A percentile compares a stretch with the other conserved stretches of the same genome.
phyloP scores from a whole-genome alignment of 345 rosid genomes.

The Lepidium africanum region DNA sequence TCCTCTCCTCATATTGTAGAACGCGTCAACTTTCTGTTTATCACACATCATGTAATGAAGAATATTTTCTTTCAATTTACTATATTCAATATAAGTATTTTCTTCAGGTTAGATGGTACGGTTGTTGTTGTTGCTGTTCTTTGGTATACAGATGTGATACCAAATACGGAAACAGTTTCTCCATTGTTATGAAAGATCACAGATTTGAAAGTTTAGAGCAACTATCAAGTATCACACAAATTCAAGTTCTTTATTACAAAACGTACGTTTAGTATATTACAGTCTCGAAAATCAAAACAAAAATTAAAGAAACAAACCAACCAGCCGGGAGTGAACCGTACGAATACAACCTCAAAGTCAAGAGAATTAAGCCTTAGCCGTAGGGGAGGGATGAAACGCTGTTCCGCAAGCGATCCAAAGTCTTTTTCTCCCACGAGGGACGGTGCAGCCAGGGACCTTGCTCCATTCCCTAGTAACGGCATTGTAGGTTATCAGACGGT shows the following conservation, averaged over 20 bases:
- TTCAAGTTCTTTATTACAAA: slow-evolving; percentile 10
- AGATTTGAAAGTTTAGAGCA: neutral
- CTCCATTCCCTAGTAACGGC: slow-evolving; percentile 67
- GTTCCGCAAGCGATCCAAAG: slow-evolving; percentile 96
- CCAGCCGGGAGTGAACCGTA: slow-evolving; percentile 2
- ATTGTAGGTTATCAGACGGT: slow-evolving; percentile 76
- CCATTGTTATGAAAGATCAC: neutral
- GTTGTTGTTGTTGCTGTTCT: neutral
- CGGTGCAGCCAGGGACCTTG: slow-evolving; percentile 75
- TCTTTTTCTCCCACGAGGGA: slow-evolving; percentile 67
- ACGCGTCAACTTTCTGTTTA: neutral
- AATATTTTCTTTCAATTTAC: neutral
- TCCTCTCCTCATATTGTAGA: neutral
- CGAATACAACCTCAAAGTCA: slow-evolving; percentile 7
- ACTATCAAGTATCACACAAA: neutral
- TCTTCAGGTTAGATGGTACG: neutral
- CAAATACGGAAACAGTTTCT: neutral
- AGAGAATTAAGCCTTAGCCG: slow-evolving; percentile 49
- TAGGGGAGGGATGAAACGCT: slow-evolving; percentile 73
- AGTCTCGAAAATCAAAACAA: slow-evolving; percentile 8
- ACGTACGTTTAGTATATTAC: slow-evolving; percentile 10
- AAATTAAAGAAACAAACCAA: slow-evolving; percentile 15
- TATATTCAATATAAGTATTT: neutral
- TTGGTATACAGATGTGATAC: neutral
- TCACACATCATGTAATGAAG: neutral